Conservation (phyloP, 2,329 filamentous ascomycete species). For the Colletotrichum theobromicola region DNA sequence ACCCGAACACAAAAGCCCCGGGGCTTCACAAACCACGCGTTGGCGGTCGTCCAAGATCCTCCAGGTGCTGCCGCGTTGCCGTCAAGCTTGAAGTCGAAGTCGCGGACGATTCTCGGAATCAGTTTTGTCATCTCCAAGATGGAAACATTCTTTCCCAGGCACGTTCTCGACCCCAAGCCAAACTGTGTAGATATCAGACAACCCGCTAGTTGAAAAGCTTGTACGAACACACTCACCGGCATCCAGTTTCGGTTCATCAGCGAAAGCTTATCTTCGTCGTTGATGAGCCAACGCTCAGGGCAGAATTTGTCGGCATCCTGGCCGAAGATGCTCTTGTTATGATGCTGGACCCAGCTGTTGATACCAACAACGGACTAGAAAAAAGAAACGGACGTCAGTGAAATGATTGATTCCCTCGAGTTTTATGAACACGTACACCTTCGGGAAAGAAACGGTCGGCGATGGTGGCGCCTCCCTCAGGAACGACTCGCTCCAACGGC, state of each 20-base stretch:
- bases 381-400: background rate
- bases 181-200: slow-evolving; percentile 33
- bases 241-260: slow-evolving; percentile 34
- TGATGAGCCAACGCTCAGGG: slow-evolving; percentile 46
- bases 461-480: slow-evolving; percentile 46
- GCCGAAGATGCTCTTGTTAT: slow-evolving; percentile 34
- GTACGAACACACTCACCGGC: slow-evolving; percentile 25
- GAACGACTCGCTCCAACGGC: slow-evolving; percentile 54
- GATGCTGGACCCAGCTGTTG: slow-evolving; percentile 41
- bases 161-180: slow-evolving; percentile 45
- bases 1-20: slow-evolving; percentile 38
- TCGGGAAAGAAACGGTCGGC: slow-evolving; percentile 34
- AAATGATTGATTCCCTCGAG: background rate
- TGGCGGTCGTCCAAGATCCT: slow-evolving; percentile 35
- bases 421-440: slow-evolving; percentile 23
- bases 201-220: background rate
- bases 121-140: slow-evolving; percentile 48
- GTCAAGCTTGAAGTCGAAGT: slow-evolving; percentile 36
- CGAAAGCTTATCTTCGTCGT: slow-evolving; percentile 27
- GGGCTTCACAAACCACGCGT: slow-evolving; percentile 50
- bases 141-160: slow-evolving; percentile 48
- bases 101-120: slow-evolving; percentile 39
- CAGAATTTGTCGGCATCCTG: slow-evolving; percentile 38
- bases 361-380: slow-evolving; percentile 36
- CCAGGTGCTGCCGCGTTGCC: background rate